Conservation (phyloP, 192 early-diverging fungal species). For the Tieghemiomyces parasiticus region DNA sequence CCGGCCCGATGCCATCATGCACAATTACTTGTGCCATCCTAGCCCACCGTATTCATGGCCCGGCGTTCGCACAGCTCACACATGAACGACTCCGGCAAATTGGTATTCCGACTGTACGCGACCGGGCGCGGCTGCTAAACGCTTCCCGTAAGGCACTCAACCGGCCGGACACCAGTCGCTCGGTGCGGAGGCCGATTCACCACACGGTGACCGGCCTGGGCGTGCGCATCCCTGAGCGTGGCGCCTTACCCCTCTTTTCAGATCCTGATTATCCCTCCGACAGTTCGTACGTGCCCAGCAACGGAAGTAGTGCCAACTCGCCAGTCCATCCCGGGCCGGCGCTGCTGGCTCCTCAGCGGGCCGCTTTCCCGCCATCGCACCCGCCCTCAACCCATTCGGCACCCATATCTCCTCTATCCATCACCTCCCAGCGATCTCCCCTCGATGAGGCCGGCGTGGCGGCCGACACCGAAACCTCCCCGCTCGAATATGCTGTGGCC, state of each 20-base stretch:
- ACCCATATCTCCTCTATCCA: slow-evolving; percentile 8
- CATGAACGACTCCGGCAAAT: slow-evolving; percentile 3
- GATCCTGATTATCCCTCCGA: not conserved
- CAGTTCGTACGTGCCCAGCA: not conserved
- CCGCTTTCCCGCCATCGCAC: too few species aligned
- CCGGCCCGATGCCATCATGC: not conserved
- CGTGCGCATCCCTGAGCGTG: slow-evolving; percentile 3
- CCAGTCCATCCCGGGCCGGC: not conserved
- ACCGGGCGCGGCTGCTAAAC: slow-evolving; percentile 5
- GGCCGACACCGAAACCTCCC: too few species aligned
- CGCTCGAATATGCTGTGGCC: too few species aligned
- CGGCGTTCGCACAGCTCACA: not conserved
- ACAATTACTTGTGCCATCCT: not conserved
- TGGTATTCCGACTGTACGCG: slow-evolving; percentile 4
- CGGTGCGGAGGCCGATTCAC: not conserved
- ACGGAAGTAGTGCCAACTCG: not conserved
- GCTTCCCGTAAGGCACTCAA: not conserved
- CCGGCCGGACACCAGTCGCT: not conserved
- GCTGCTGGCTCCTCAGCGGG: not conserved
- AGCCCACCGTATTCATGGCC: not conserved
- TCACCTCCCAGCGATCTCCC: not conserved
- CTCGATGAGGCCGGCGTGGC: not conserved
- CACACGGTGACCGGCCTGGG: not conserved
- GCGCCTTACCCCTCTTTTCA: not conserved
- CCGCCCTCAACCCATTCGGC: too few species aligned